Percentiles rank a stretch among this genome's conserved stretches.
These are phyloP conservation scores for Malus hybrid DNA, from an alignment of 331 rosid species.

Conservation along the genomic window DNA sequence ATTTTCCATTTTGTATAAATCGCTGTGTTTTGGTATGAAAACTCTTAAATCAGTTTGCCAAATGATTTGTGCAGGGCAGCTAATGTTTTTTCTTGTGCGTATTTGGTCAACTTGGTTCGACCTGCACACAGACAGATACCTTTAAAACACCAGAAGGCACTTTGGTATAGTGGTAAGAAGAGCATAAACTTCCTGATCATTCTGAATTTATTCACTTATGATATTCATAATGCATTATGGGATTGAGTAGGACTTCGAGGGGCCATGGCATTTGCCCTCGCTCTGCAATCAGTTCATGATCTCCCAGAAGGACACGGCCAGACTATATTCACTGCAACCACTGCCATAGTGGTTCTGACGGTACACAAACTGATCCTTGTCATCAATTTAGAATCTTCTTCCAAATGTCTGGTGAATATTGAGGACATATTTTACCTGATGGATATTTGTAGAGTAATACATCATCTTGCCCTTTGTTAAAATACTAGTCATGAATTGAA, in stretches of 20 bases:
- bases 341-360: conserved; percentile 90
- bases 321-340: conserved; percentile 92
- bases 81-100: conserved; percentile 88
- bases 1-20: background rate
- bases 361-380: conserved; percentile 33
- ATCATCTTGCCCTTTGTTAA: background rate
- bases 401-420: background rate
- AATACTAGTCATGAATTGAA: background rate
- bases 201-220: background rate
- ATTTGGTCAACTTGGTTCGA: conserved; percentile 76
- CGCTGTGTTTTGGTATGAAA: background rate
- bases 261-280: conserved; percentile 99
- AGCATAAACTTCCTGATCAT: conserved; percentile 6
- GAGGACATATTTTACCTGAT: background rate
- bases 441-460: background rate
- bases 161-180: conserved; percentile 88
- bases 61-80: conserved; percentile 61
- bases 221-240: conserved; percentile 2
- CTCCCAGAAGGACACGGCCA: conserved; percentile 99
- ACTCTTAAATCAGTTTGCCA: conserved; percentile 8
- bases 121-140: conserved; percentile 74
- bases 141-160: conserved; percentile 75
- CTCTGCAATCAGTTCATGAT: conserved; percentile 87
- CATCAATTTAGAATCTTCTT: conserved; percentile 5
- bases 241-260: conserved; percentile 79